Evolutionary conservation across 2,329 filamentous ascomycete genomes (phyloP).

Genomic region (Cladosporium oxysporum): DNA sequence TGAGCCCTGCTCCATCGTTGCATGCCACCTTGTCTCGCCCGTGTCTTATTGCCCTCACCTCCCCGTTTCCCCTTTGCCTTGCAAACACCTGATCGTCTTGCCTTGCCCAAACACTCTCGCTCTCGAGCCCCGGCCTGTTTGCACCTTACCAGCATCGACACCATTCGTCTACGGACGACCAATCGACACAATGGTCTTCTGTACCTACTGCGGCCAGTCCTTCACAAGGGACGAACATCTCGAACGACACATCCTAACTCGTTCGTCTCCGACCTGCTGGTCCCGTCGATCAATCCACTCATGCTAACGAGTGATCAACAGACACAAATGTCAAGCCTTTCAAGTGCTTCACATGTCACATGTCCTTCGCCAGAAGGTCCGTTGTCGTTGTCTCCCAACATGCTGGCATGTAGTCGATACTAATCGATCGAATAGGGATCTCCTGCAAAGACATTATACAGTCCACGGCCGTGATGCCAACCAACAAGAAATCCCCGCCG

Average conservation of each 20-base stretch:
- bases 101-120: background rate
- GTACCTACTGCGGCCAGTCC: conserved; percentile 56
- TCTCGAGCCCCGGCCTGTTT: conserved; percentile 1
- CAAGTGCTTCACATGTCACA: conserved; percentile 57
- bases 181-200: conserved; percentile 50
- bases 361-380: conserved; percentile 56
- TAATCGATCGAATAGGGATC: conserved; percentile 42
- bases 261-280: conserved; percentile 38
- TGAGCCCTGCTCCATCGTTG: conserved; percentile 19
- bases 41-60: conserved; percentile 18
- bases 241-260: conserved; percentile 54
- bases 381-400: conserved; percentile 25
- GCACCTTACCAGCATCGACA: conserved; percentile 9
- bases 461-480: conserved; percentile 54
- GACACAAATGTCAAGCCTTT: conserved; percentile 58
- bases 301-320: conserved; percentile 27
- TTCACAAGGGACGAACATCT: conserved; percentile 56
- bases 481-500: conserved; percentile 51
- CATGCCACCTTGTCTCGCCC: conserved; percentile 21
- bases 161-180: conserved; percentile 16
- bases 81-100: conserved; percentile 4
- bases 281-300: background rate
- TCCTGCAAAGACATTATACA: conserved; percentile 54
- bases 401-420: background rate
- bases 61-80: conserved; percentile 9